These are phyloP conservation scores for Stylonectria norvegica DNA, from an alignment of 2,329 filamentous ascomycete genomes.

Conservation along the genomic window DNA sequence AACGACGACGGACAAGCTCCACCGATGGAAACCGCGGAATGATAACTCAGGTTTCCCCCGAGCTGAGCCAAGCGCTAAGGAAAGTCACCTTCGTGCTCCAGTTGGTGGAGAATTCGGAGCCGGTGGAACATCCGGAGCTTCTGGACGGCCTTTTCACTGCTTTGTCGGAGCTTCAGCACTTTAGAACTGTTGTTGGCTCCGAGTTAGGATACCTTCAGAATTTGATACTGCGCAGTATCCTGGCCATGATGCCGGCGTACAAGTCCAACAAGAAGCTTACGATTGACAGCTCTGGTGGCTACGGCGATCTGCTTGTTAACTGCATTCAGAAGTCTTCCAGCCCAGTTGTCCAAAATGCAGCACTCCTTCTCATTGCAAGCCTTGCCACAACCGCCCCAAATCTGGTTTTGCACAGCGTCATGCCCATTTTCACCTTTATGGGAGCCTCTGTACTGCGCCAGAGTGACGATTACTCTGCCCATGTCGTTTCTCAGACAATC, in stretches of 20 bases:
- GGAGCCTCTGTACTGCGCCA: conserved; percentile 86
- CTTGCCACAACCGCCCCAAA: conserved; percentile 86
- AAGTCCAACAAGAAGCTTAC: conserved; percentile 58
- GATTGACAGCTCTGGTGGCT: conserved; percentile 75
- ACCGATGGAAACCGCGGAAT: conserved; percentile 61
- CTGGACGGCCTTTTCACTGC: conserved; percentile 77
- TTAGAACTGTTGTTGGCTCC: conserved; percentile 75
- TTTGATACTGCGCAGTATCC: conserved; percentile 74
- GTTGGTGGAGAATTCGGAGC: conserved; percentile 76
- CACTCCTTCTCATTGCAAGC: conserved; percentile 81
- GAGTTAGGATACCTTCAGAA: conserved; percentile 89
- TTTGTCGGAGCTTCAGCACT: conserved; percentile 82
- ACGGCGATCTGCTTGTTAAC: conserved; percentile 87
- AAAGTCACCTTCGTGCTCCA: conserved; percentile 86
- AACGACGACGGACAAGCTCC: conserved; percentile 75
- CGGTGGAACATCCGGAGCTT: conserved; percentile 71
- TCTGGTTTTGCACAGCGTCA: conserved; percentile 90
- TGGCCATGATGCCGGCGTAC: conserved; percentile 78
- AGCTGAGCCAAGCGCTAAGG: conserved; percentile 65
- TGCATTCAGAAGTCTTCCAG: conserved; percentile 90
- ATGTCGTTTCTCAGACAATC: conserved; percentile 93
- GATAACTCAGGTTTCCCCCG: conserved; percentile 59
- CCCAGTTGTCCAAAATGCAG: conserved; percentile 89
- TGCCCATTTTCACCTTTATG: conserved; percentile 99
- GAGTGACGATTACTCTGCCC: conserved; percentile 93